These are phyloP conservation scores for Boletellus ananas DNA, from an alignment of 768 basidiomycete species.

Conservation along the genomic window DNA sequence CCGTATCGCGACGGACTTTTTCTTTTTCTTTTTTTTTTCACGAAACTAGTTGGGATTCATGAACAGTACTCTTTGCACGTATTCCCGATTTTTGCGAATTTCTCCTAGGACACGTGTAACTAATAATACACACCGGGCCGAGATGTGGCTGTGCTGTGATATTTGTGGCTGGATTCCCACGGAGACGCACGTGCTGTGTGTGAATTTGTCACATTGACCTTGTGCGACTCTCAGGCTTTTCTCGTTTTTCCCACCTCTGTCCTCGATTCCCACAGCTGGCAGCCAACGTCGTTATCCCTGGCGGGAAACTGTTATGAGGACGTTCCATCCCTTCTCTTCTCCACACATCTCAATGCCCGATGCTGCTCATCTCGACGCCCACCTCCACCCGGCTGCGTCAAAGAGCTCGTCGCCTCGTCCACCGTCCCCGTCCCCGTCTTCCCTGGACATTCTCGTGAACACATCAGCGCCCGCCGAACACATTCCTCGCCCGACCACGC, in stretches of 20 bases:
- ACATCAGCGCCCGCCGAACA: conserved; percentile 23
- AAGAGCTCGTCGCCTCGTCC: conserved; percentile 47
- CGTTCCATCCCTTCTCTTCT: conserved; percentile 42
- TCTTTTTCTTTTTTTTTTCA: background rate
- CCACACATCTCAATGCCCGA: conserved; percentile 42
- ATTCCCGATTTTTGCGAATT: conserved; percentile 16
- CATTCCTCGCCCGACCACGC: conserved; percentile 32
- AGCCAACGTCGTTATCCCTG: conserved; percentile 35
- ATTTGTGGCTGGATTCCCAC: conserved; percentile 29
- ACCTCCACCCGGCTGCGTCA: conserved; percentile 30
- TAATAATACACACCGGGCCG: background rate
- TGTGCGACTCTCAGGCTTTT: conserved; percentile 28
- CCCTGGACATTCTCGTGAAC: conserved; percentile 38
- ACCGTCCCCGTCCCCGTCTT: conserved; percentile 39
- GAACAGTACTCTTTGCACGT: conserved; percentile 10
- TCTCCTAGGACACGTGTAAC: conserved; percentile 14
- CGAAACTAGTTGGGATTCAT: conserved; percentile 12
- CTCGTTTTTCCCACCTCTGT: conserved; percentile 44
- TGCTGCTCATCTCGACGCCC: conserved; percentile 31
- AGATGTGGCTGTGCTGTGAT: conserved; percentile 9
- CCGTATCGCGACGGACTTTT: too few relatives aligned
- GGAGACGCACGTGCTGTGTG: conserved; percentile 28
- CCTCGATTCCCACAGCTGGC: conserved; percentile 45
- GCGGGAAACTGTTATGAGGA: conserved; percentile 44
- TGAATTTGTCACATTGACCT: conserved; percentile 23